Conservation (phyloP, 2,329 filamentous ascomycete genomes). For the Aspergillus persii region DNA sequence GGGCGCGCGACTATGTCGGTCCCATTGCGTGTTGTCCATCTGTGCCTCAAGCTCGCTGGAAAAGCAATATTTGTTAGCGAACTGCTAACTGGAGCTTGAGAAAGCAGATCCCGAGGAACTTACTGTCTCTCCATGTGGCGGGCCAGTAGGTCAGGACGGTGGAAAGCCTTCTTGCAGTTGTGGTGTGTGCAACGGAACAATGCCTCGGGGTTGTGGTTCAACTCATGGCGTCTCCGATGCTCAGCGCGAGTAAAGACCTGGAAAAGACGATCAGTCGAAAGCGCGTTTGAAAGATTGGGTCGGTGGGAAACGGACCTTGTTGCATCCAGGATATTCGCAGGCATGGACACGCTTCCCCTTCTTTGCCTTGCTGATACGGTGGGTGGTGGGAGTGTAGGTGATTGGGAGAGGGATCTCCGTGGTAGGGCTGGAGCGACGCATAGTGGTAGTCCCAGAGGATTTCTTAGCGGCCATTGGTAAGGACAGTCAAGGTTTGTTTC, state of each 20-base stretch:
- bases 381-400: constrained; percentile 50
- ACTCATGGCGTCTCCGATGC: constrained; percentile 49
- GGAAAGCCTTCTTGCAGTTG: constrained; percentile 49
- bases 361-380: constrained; percentile 52
- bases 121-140: constrained; percentile 53
- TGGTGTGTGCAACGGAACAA: constrained; percentile 43
- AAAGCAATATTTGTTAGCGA: not conserved
- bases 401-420: constrained; percentile 35
- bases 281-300: not conserved
- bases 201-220: constrained; percentile 51
- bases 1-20: constrained; percentile 22
- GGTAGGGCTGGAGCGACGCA: constrained; percentile 29
- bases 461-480: constrained; percentile 21
- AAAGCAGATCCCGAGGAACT: constrained; percentile 19
- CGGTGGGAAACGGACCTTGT: constrained; percentile 39
- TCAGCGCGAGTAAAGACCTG: constrained; percentile 52
- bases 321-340: constrained; percentile 48
- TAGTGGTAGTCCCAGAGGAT: constrained; percentile 16
- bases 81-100: not conserved
- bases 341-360: constrained; percentile 52
- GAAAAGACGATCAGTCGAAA: constrained; percentile 11
- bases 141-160: constrained; percentile 47
- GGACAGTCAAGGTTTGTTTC: constrained; percentile 2
- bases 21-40: constrained; percentile 29
- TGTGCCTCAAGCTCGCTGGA: constrained; percentile 37